Evolutionary conservation across 495 filamentous ascomycete species (phyloP), one percentile per base, ranked within the genome.

Genomic region (Tetracladium marchalianum): DNA sequence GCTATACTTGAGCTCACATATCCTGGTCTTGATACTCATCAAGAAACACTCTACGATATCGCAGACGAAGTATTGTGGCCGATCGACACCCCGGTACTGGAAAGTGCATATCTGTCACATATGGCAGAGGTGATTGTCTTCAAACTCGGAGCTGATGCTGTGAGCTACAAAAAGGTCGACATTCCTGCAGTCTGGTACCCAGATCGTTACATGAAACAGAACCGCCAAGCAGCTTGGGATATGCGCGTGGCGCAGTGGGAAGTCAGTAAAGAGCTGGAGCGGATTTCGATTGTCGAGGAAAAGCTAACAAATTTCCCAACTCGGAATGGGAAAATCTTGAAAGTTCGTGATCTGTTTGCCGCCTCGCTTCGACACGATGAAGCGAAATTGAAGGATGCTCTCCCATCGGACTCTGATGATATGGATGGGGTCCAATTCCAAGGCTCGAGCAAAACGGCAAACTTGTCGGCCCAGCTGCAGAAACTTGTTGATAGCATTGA

Each of bases 171-270:
- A 10, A 65, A 69, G 4, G 61, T 77, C 22, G 72, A 90, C 36
- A 74, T 90, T 15, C 86, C 87, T 27, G 64, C 75, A 12, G 69
- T 77, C 0, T 79, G 88, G 53, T 93, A 90, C 55, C 72, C 80
- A 7, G 88, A 94, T 60, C 73, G 87, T 32, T 95, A 94, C 61
- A 61, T 88, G 47, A 70, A 76, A 43, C 64, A 62, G 31, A 75
- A 73, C 47, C 69, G 69, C 50, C 67, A 78, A 1, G 55, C 72
- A 46, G 65, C 78, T 15, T 24, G 60, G 12, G 54, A 63, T 11
- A 60, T 76, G 45, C 64, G 73, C 41, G 41, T 44, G 16, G 58
- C 68, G 18, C 63, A 68, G 35, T 38, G 53, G 9, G 53, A 52
- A n/a, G 50, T 61, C 11, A 57, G 50, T 13, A 59, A 54, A 17